These are phyloP conservation scores for Emmonsia crescens DNA, from an alignment of 2,329 filamentous ascomycete species.

Conservation along the genomic window DNA sequence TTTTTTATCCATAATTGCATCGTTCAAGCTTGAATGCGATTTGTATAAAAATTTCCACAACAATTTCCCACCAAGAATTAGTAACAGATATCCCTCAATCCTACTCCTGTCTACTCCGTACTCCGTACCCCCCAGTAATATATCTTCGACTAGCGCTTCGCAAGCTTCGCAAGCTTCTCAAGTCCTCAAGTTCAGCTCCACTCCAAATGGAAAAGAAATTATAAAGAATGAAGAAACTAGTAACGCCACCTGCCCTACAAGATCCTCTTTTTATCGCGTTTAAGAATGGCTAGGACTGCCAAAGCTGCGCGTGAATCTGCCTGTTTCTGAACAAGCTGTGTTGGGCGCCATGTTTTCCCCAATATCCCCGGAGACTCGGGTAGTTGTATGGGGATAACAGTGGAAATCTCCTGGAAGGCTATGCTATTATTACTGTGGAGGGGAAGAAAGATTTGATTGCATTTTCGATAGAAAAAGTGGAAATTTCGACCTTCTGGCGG, in stretches of 20 bases:
- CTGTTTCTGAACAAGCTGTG: neutral
- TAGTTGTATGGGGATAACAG: neutral
- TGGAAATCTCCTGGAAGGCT: neutral
- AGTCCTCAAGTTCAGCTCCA: neutral
- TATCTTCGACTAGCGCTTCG: neutral
- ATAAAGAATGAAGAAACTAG: neutral
- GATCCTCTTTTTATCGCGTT: neutral
- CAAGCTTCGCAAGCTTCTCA: neutral
- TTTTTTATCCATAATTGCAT: neutral
- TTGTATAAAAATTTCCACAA: neutral
- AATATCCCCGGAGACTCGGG: neutral
- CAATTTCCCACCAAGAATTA: neutral
- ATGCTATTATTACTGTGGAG: neutral
- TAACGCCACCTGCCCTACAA: neutral
- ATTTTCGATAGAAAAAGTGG: neutral
- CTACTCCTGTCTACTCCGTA: neutral
- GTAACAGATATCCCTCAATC: neutral
- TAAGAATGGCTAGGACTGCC: neutral
- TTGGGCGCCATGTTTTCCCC: neutral
- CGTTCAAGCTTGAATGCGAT: neutral
- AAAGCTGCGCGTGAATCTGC: neutral
- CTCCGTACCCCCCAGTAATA: neutral
- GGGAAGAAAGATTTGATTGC: neutral
- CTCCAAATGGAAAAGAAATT: neutral
- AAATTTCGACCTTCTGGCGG: neutral